phyloP scores from a whole-genome alignment of 2,329 filamentous ascomycete genomes.

The Juglanconis oblonga region DNA sequence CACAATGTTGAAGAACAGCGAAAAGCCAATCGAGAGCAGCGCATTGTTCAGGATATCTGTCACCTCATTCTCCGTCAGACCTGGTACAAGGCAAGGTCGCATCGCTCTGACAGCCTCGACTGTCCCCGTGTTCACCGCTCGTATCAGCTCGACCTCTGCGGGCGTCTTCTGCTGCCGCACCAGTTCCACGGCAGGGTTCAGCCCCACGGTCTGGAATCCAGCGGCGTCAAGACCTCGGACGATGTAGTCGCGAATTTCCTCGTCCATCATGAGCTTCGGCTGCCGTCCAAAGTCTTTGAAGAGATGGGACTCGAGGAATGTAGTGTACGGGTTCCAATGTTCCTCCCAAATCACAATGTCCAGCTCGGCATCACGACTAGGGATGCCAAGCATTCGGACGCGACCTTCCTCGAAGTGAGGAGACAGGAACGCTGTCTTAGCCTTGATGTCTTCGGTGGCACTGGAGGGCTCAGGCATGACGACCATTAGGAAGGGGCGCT shows the following conservation, averaged over 20 bases:
- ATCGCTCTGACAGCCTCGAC: conserved; percentile 59
- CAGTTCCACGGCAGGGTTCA: conserved; percentile 52
- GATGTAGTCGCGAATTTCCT: conserved; percentile 64
- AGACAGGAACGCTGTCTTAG: conserved; percentile 56
- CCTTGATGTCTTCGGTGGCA: conserved; percentile 38
- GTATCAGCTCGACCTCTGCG: conserved; percentile 54
- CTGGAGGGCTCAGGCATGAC: conserved; percentile 43
- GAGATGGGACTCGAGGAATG: conserved; percentile 43
- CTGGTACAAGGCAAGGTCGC: conserved; percentile 50
- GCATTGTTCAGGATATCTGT: conserved; percentile 53
- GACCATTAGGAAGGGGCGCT: conserved; percentile 62
- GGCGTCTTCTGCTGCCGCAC: conserved; percentile 57
- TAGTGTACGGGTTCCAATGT: conserved; percentile 62
- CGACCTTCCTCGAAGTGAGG: conserved; percentile 61
- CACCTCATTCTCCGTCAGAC: conserved; percentile 57
- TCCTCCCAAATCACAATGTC: conserved; percentile 61
- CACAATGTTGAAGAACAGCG: conserved; percentile 62
- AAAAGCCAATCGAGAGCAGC: conserved; percentile 50
- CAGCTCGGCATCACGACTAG: conserved; percentile 45
- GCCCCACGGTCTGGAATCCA: conserved; percentile 55
- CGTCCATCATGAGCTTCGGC: conserved; percentile 58
- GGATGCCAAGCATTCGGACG: conserved; percentile 57
- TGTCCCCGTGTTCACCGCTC: conserved; percentile 62
- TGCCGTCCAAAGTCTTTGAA: conserved; percentile 27
- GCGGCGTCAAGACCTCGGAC: conserved; percentile 50